Base-by-base conservation (phyloP, 2,329 filamentous ascomycete species). In the Trichoderma koningii region DNA sequence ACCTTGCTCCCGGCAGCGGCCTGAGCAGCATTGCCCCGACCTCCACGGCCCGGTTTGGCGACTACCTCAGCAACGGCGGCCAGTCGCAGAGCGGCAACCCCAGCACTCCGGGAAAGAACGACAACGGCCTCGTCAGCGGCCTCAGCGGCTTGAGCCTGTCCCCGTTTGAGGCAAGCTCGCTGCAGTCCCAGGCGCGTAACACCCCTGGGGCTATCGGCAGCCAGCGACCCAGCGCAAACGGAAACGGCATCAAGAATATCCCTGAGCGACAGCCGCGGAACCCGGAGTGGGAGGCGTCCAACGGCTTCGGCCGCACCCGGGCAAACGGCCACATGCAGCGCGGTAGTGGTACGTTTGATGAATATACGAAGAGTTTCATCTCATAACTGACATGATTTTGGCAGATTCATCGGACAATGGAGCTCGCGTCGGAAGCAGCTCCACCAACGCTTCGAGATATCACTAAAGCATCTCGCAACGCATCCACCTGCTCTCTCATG, bases 211-310 rank as follows among this genome's bases (percentile, higher is more conserved):
- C 87, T 12, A 89, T 89, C 60, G 87, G 87, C 60, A 89, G 87
- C 76, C 87, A 89, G 73, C 81, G 87, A 52, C 85, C 86, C 7
- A 77, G 81, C 15, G 79, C 83, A 15, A 82, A 79, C 66, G 78
- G 79, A 28, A 72, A 74, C 57, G 79, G 79, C 60, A 66, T 73
- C 55, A 78, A 76, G 77, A 80, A 77, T 28, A 81, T 81, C 10
- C 85, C 85, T 3, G 86, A 89, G 69, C 80, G 86, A 66, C 86
- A 89, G 75, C 86, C 86, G n/a, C 81, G 85, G 28, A 85, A 85
- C 28, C 86, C 87, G 1, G 84, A 86, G 71, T 88, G 86, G 86
- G 85, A 87, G 73, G 78, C 76, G 51, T 78, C 76, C 34, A 73
- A 73, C 57, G 85, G 85, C 1, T 89, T 88, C 70, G 79, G 78